Evolutionary conservation across 1,284 basidiomycete genomes (phyloP), one percentile per base, ranked within the genome.

Genomic region (Dichomitus squalens): DNA sequence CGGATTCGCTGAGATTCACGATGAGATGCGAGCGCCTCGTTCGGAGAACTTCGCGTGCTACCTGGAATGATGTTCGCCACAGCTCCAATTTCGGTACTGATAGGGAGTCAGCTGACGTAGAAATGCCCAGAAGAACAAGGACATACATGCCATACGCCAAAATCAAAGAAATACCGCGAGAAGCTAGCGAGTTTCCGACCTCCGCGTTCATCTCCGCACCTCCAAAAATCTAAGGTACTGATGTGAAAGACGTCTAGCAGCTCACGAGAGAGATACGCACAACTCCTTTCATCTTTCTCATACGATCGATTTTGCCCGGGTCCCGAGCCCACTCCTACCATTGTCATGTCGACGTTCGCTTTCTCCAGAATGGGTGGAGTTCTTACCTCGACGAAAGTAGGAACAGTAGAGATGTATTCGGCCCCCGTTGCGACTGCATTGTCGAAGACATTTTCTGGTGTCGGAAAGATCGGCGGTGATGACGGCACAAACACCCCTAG

Each of bases 1-100:
- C 3, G 53, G 56, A 7, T 58, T 35, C 12, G 27, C 60, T 61
- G 41, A n/a, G n/a, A n/a, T n/a, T n/a, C n/a, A n/a, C n/a, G n/a
- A n/a, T n/a, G n/a, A n/a, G n/a, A n/a, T n/a, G n/a, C n/a, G n/a
- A n/a, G n/a, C n/a, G n/a, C n/a, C n/a, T n/a, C n/a, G n/a, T n/a
- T n/a, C n/a, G n/a, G n/a, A n/a, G n/a, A n/a, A n/a, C n/a, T n/a
- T n/a, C n/a, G n/a, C n/a, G n/a, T n/a, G n/a, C 27, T 31, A 63
- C 63, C 60, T 21, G 58, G 59, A 2, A 64, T 29, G 14, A 64
- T 25, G 14, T 56, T 35, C 18, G 51, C 55, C 16, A 66, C 44
- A 3, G 59, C 44, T 1, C 66, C 64, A 5, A 54, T 46, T 50
- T 68, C 66, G 3, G 65, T 66, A 7, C 68, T 56, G 14, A 12